Evolutionary conservation across 2,329 filamentous ascomycete species (phyloP), one percentile per base, ranked within the genome.

Genomic region (Harringtonia aguacate): DNA sequence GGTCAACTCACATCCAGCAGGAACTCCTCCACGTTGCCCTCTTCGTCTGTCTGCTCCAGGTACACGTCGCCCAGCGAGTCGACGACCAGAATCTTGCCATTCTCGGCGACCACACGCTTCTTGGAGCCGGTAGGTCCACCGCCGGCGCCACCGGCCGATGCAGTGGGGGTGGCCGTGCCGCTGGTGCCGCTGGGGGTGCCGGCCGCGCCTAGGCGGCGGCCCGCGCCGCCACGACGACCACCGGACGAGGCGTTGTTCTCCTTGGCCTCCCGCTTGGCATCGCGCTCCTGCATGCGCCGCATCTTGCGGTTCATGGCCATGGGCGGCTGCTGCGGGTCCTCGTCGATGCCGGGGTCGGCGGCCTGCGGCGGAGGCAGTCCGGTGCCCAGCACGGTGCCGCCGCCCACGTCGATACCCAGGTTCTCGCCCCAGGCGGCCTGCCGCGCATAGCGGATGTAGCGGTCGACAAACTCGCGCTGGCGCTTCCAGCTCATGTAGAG

Each of bases 31-130:
- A 79, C 75, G 44, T 85, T 79, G 43, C 92, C 92, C 21, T 95
- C 86, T 53, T 89, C 88, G 41, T 87, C 86, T 55, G 86, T 76
- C 58, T 94, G 86, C 63, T 97, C 89, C n/a, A 98, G 71, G 58
- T 86, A 98, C 13, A 98, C 92, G 55, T 95, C 88, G 24, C 92
- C 92, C 10, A 83, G 70, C 1, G 86, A 86, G 63, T 98, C 90
- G 4, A 98, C 92, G 45, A 98, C 82, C 31, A 98, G 70, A 1
- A 94, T 73, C 69, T 97, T 98, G 53, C 92, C 92, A 56, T 98
- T 98, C 69, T 95, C 84, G 3, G 89, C 90, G 22, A 89, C 78
- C 15, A 97, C 86, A 30, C 86, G 76, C 72, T 90, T 94, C 66
- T 86, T 86, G 29, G 83, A 73, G 18, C 89, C 88, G 31, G 80